phyloP scores from a whole-genome alignment of 2,329 filamentous ascomycete species.

The Fusarium sublunatum region DNA sequence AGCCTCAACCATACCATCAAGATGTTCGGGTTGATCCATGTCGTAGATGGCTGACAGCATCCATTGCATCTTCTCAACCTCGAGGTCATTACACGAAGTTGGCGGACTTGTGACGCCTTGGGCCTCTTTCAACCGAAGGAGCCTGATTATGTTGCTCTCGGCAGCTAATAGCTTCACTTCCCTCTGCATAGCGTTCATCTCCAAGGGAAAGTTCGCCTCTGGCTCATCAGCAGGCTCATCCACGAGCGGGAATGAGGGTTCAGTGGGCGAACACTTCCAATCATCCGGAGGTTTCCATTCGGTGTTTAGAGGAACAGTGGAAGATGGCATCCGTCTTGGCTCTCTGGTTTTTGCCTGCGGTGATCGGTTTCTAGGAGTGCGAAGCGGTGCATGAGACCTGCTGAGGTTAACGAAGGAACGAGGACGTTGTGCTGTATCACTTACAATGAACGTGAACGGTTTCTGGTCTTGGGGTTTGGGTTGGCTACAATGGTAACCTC shows the following conservation, averaged over 20 bases:
- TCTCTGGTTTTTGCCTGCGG: neutral
- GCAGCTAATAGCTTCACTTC: constrained; percentile 13
- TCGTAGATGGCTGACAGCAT: constrained; percentile 68
- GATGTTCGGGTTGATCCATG: constrained; percentile 46
- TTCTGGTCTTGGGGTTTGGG: constrained; percentile 7
- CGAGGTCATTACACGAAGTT: constrained; percentile 46
- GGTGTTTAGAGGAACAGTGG: constrained; percentile 5
- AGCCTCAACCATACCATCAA: neutral
- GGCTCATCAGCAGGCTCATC: constrained; percentile 1
- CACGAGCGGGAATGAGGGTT: constrained; percentile 1
- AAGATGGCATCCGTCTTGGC: constrained; percentile 23
- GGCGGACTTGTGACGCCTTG: neutral
- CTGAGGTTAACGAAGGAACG: neutral
- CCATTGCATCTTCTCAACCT: constrained; percentile 68
- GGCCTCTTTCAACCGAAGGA: constrained; percentile 16
- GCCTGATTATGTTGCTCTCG: constrained; percentile 19
- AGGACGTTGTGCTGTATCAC: fast-evolving
- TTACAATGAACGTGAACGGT: constrained; percentile 18
- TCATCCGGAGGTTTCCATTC: constrained; percentile 30
- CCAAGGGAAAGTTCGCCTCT: neutral
- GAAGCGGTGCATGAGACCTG: constrained; percentile 15
- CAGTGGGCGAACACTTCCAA: constrained; percentile 31
- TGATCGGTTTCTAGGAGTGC: constrained; percentile 22
- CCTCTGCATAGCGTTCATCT: constrained; percentile 18
- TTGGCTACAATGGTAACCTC: constrained; percentile 32